Evolutionary conservation across 2,329 filamentous ascomycete species (phyloP).

Genomic region (Shiraia sp.): DNA sequence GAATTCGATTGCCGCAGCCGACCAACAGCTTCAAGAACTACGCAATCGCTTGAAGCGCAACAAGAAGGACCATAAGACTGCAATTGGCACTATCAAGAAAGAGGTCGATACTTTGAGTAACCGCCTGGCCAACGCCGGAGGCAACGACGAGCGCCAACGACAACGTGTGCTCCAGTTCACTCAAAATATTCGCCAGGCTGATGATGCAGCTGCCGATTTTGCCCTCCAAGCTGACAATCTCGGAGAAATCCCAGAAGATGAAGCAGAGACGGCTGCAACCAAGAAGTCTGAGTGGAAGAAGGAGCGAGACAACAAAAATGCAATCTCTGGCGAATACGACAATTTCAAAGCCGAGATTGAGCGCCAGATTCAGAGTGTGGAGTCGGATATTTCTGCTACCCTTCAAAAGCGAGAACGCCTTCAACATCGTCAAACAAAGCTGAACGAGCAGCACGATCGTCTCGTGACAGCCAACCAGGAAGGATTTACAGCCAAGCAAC

Average conservation of each 20-base stretch:
- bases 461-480: conserved; percentile 70
- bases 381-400: conserved; percentile 65
- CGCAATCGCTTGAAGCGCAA: conserved; percentile 69
- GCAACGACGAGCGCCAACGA: conserved; percentile 74
- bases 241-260: conserved; percentile 65
- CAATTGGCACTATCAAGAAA: conserved; percentile 68
- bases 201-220: conserved; percentile 63
- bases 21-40: conserved; percentile 71
- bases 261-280: conserved; percentile 61
- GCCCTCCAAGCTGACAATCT: conserved; percentile 65
- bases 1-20: conserved; percentile 73
- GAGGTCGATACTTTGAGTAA: conserved; percentile 72
- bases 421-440: conserved; percentile 69
- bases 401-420: conserved; percentile 75
- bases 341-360: conserved; percentile 65
- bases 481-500: conserved; percentile 64
- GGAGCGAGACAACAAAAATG: conserved; percentile 56
- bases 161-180: conserved; percentile 77
- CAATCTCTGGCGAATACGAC: conserved; percentile 61
- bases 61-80: conserved; percentile 75
- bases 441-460: conserved; percentile 72
- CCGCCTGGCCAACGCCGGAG: conserved; percentile 68
- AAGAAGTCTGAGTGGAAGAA: conserved; percentile 62
- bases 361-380: conserved; percentile 64
- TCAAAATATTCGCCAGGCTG: conserved; percentile 72